Conservation (phyloP, 805 yeast species). For the Hagleromyces aurorensis region DNA sequence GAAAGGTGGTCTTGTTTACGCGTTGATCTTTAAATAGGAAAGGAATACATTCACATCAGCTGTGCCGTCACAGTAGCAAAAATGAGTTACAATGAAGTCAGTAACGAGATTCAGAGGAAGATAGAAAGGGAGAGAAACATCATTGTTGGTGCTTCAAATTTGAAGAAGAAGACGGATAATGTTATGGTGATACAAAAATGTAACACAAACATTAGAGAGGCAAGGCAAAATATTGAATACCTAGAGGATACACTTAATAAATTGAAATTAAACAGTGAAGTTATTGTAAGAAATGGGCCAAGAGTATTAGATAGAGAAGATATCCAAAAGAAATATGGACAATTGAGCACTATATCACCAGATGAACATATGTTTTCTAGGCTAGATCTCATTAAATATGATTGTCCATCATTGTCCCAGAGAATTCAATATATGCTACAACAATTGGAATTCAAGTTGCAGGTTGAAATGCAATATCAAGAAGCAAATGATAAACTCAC, state of each 20-base stretch:
- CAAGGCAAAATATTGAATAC: slow-evolving; percentile 85
- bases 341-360: slow-evolving; percentile 34
- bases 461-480: slow-evolving; percentile 88
- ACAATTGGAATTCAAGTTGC: slow-evolving; percentile 86
- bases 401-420: slow-evolving; percentile 91
- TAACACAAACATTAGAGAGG: slow-evolving; percentile 83
- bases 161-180: slow-evolving; percentile 73
- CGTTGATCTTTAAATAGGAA: no score
- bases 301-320: no score
- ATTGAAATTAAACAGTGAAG: slow-evolving; percentile 31
- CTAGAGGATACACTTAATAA: slow-evolving; percentile 69
- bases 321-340: slow-evolving; percentile 19
- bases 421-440: slow-evolving; percentile 93
- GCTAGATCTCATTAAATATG: slow-evolving; percentile 80
- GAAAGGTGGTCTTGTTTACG: no score
- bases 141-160: slow-evolving; percentile 76
- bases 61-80: no score
- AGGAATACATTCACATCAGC: no score
- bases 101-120: slow-evolving; percentile 67
- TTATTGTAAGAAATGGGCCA: slow-evolving; percentile 3
- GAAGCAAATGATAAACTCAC: slow-evolving; percentile 88
- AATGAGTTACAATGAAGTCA: no score
- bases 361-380: slow-evolving; percentile 44
- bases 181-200: slow-evolving; percentile 82
- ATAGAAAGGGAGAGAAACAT: slow-evolving; percentile 84